Percentiles rank a stretch among this genome's conserved stretches.
Conservation (phyloP, 176 grass and related monocot genomes). For the Bromus sterilis region DNA sequence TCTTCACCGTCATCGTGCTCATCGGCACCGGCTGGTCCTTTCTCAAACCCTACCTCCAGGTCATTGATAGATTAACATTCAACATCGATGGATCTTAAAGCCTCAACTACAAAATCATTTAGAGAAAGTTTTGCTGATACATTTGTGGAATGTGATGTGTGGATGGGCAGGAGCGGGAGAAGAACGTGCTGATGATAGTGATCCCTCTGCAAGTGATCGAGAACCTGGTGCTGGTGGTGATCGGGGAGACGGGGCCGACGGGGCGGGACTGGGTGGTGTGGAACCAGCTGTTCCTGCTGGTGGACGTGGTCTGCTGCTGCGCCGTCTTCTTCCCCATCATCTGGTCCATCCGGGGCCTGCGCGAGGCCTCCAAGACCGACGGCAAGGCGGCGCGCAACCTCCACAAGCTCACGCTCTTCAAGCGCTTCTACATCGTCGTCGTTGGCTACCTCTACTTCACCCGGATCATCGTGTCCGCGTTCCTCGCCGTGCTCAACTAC, state of each 20-base stretch:
- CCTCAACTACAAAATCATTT: too few species aligned
- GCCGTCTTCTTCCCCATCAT: constrained; percentile 61
- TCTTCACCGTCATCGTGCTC: constrained; percentile 70
- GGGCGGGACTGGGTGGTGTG: constrained; percentile 28
- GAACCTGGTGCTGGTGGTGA: constrained; percentile 40
- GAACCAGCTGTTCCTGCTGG: constrained; percentile 55
- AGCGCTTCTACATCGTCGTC: constrained; percentile 58
- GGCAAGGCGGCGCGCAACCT: constrained; percentile 60
- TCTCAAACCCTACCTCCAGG: constrained; percentile 65
- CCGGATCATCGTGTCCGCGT: constrained; percentile 30
- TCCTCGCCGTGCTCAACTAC: constrained; percentile 37
- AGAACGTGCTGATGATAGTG: constrained; percentile 49
- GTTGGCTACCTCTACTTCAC: constrained; percentile 69
- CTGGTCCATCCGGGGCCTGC: constrained; percentile 57
- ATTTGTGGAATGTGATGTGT: too few species aligned
- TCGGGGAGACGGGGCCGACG: constrained; percentile 46
- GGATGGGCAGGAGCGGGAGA: constrained; percentile 34
- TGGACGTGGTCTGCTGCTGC: constrained; percentile 55
- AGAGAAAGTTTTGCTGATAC: too few species aligned
- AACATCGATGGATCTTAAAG: background rate
- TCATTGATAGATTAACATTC: background rate
- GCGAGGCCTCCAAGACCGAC: constrained; percentile 49
- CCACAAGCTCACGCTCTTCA: constrained; percentile 68
- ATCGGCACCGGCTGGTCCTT: constrained; percentile 75
- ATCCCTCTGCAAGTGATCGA: constrained; percentile 66